These are phyloP conservation scores for Mariannaea sp. DNA, from an alignment of 2,329 filamentous ascomycete genomes.

Conservation along the genomic window DNA sequence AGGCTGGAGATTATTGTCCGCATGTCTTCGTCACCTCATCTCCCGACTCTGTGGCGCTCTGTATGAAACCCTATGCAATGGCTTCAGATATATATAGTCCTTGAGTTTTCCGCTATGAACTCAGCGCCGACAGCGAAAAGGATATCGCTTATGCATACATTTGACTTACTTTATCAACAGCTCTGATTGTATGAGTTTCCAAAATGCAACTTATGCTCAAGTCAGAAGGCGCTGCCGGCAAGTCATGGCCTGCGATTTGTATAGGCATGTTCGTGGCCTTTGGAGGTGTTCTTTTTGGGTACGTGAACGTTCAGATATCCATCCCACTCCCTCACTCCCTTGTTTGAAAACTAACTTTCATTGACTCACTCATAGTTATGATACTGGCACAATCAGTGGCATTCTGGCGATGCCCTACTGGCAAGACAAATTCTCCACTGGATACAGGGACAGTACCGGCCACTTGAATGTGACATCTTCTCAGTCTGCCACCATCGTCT, in stretches of 20 bases:
- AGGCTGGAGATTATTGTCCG: too few species aligned
- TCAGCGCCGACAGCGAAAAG: too few species aligned
- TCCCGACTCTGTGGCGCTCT: too few species aligned
- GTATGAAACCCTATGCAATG: too few species aligned
- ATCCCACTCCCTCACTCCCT: background rate
- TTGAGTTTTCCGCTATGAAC: too few species aligned
- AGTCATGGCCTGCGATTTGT: conserved; percentile 63
- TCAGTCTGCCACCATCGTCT: conserved; percentile 69
- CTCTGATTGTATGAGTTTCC: background rate
- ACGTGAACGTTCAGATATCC: conserved; percentile 16
- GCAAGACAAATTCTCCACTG: conserved; percentile 44
- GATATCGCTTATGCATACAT: too few species aligned
- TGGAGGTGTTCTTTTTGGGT: conserved; percentile 64
- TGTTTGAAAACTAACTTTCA: background rate
- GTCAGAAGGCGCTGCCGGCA: conserved; percentile 58
- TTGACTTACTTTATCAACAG: background rate
- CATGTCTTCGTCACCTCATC: too few species aligned
- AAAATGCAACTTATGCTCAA: conserved; percentile 37
- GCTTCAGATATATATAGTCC: too few species aligned
- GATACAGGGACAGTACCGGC: conserved; percentile 34
- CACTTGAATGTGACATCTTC: conserved; percentile 50
- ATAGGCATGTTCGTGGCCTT: conserved; percentile 67
- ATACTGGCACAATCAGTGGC: conserved; percentile 63
- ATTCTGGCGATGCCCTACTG: conserved; percentile 52
- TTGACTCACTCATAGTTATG: conserved; percentile 50